A percentile compares a stretch with the other conserved stretches of the same genome.
phyloP scores from a whole-genome alignment of 2,329 filamentous ascomycete species.

The Lizonia empirigonia region DNA sequence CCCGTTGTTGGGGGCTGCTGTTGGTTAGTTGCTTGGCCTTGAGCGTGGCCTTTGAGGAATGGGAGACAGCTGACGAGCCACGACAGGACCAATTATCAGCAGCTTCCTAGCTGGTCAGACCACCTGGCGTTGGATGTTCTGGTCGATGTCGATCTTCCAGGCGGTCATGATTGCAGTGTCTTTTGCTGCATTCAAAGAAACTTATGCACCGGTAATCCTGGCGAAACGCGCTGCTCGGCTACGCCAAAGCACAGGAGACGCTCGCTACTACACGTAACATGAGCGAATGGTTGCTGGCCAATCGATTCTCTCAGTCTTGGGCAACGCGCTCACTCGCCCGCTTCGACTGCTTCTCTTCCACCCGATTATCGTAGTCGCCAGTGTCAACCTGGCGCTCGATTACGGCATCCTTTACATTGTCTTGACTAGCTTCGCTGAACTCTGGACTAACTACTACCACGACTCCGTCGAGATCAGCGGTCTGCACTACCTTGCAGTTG shows the following conservation, averaged over 20 bases:
- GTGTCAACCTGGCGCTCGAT: constrained; percentile 32
- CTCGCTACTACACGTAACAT: constrained; percentile 60
- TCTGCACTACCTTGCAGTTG: constrained; percentile 31
- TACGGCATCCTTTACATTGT: constrained; percentile 49
- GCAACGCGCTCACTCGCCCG: constrained; percentile 55
- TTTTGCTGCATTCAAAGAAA: constrained; percentile 49
- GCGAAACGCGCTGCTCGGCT: constrained; percentile 32
- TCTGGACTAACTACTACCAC: constrained; percentile 33
- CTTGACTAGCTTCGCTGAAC: constrained; percentile 35
- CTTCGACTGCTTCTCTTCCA: constrained; percentile 61
- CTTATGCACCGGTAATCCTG: constrained; percentile 54
- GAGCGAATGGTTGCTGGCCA: constrained; percentile 28
- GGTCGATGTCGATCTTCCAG: constrained; percentile 35
- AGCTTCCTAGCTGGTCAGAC: constrained; percentile 35
- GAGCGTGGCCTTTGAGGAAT: too few relatives aligned
- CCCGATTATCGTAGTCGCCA: constrained; percentile 56
- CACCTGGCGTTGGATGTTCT: constrained; percentile 42
- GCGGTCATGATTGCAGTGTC: constrained; percentile 38
- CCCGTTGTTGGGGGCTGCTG: constrained; percentile 26
- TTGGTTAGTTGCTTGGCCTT: constrained; percentile 26
- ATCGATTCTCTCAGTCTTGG: constrained; percentile 48
- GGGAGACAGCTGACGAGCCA: background rate
- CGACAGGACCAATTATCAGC: constrained; percentile 32
- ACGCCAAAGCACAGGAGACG: constrained; percentile 64
- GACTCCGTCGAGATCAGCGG: constrained; percentile 28